These are phyloP conservation scores for Chlorella variabilis DNA, from an alignment of 163 green algal genomes.

Conservation along the genomic window DNA sequence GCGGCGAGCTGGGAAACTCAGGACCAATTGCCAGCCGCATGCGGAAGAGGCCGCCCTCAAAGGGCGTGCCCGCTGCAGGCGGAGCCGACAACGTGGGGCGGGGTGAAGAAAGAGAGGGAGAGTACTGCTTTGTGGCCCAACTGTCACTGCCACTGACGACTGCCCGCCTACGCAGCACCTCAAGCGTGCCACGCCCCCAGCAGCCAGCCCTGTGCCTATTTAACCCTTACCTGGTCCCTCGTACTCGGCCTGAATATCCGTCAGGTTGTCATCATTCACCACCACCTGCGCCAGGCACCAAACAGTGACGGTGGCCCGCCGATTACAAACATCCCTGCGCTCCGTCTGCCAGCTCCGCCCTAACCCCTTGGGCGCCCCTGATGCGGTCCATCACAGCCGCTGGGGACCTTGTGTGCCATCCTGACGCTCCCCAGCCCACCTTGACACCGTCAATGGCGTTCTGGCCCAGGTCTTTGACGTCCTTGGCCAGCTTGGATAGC, in stretches of 20 bases:
- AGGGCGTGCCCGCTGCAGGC: conserved; percentile 85
- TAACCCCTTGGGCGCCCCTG: too few species aligned
- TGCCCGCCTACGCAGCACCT: too few species aligned
- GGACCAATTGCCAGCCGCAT: conserved; percentile 82
- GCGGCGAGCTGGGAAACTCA: conserved; percentile 86
- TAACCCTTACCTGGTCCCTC: conserved; percentile 79
- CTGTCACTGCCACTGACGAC: too few species aligned
- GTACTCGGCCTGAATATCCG: conserved; percentile 90
- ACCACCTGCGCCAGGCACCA: conserved; percentile 57
- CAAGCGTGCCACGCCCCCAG: too few species aligned
- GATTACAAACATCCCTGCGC: neutral
- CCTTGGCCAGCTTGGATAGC: conserved; percentile 55
- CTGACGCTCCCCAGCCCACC: conserved; percentile 32
- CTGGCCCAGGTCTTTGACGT: conserved; percentile 75
- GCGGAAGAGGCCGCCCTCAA: conserved; percentile 88
- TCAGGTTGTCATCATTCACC: conserved; percentile 86
- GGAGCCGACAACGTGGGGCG: too few species aligned
- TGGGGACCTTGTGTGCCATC: too few species aligned
- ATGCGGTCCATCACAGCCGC: too few species aligned
- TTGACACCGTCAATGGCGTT: conserved; percentile 82
- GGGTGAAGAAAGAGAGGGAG: too few species aligned
- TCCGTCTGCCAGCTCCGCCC: too few species aligned
- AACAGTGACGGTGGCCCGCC: too few species aligned
- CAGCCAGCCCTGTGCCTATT: too few species aligned
- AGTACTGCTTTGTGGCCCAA: too few species aligned